Percentiles rank a stretch among this genome's conserved stretches.
Evolutionary conservation across 2,329 filamentous ascomycete genomes (phyloP).

Genomic region (Cladophialophora exuberans): DNA sequence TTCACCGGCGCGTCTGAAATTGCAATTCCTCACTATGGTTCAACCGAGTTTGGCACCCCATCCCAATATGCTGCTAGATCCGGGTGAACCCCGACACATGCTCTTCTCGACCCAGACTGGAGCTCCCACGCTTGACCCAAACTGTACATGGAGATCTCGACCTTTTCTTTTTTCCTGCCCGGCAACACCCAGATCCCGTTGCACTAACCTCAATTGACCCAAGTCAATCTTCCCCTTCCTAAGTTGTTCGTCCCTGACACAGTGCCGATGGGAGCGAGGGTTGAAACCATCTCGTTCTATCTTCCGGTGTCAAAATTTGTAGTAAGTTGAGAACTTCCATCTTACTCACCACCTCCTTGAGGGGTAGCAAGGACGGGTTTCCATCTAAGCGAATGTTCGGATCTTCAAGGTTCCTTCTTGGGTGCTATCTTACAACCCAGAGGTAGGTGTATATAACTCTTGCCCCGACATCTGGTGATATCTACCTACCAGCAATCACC

Average conservation of each 20-base stretch:
- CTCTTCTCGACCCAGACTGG: constrained; percentile 1
- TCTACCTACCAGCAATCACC: constrained; percentile 8
- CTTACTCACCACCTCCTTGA: not conserved
- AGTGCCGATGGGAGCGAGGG: constrained; percentile 6
- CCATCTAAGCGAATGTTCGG: constrained; percentile 20
- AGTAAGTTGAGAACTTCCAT: constrained; percentile 10
- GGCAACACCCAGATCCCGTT: constrained; percentile 10
- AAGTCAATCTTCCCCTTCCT: not conserved
- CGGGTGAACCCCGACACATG: not conserved
- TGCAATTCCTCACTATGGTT: not conserved
- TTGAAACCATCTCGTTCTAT: constrained; percentile 23
- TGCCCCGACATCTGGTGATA: not conserved
- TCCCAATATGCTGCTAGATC: not conserved
- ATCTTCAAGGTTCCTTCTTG: constrained; percentile 24
- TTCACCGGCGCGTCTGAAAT: constrained; percentile 12
- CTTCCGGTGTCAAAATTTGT: constrained; percentile 30
- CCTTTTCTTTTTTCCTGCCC: not conserved
- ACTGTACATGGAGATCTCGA: not conserved
- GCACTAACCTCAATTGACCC: not conserved
- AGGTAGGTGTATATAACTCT: constrained; percentile 21
- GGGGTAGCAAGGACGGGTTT: constrained; percentile 12
- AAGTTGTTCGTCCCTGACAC: constrained; percentile 20
- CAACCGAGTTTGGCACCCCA: not conserved
- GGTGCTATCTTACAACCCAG: not conserved
- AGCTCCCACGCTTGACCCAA: not conserved